These are phyloP conservation scores for Fusarium sp. DNA, from an alignment of 2,329 filamentous ascomycete species.

Conservation along the genomic window DNA sequence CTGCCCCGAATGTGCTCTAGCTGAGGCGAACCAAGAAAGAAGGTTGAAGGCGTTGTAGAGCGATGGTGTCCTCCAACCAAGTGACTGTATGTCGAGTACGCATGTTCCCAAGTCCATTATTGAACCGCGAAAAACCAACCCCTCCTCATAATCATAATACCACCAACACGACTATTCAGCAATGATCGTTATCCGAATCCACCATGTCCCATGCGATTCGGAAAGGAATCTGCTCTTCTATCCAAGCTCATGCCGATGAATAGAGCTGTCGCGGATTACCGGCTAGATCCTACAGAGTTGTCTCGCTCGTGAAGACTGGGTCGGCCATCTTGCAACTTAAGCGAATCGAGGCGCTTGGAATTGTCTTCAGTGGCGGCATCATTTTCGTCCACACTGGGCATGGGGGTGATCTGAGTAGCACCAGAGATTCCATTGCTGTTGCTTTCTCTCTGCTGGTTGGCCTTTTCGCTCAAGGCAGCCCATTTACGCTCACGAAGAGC, in stretches of 20 bases:
- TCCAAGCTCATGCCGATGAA: slow-evolving; percentile 23
- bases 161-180: slow-evolving; percentile 32
- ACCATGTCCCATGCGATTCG: slow-evolving; percentile 12
- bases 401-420: slow-evolving; percentile 54
- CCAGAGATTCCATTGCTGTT: slow-evolving; percentile 48
- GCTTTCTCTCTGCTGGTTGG: slow-evolving; percentile 71
- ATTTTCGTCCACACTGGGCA: slow-evolving; percentile 75
- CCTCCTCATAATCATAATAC: slow-evolving; percentile 38
- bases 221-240: slow-evolving; percentile 17
- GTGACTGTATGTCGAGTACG: slow-evolving; percentile 33
- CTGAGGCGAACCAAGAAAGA: slow-evolving; percentile 34
- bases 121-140: slow-evolving; percentile 37
- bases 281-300: slow-evolving; percentile 68
- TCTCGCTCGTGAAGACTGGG: slow-evolving; percentile 69
- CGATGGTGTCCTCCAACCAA: slow-evolving; percentile 23
- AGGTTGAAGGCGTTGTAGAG: slow-evolving; percentile 26
- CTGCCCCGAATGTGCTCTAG: slow-evolving; percentile 27
- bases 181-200: slow-evolving; percentile 22
- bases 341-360: slow-evolving; percentile 86
- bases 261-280: slow-evolving; percentile 53
- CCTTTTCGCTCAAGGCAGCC: slow-evolving; percentile 86
- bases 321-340: slow-evolving; percentile 86
- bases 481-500: slow-evolving; percentile 86
- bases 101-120: slow-evolving; percentile 40
- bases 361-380: slow-evolving; percentile 85